Conservation (phyloP, 768 basidiomycete genomes). For the Stropharia rugosoannulata region DNA sequence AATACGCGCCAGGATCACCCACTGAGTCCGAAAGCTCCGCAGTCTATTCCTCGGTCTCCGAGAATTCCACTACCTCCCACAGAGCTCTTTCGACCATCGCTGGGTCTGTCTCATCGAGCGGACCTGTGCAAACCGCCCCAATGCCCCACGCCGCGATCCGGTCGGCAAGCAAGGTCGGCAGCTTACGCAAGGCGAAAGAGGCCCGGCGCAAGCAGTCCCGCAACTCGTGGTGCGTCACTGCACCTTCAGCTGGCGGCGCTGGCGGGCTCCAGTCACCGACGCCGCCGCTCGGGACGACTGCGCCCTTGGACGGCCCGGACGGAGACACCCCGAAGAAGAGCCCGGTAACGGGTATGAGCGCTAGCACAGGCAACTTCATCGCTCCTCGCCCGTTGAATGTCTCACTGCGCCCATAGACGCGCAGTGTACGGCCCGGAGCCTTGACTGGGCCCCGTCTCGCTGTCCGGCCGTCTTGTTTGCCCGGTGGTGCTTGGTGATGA, state of each 20-base stretch:
- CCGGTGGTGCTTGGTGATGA: neutral
- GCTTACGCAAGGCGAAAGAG: conserved; percentile 1
- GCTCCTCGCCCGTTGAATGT: neutral
- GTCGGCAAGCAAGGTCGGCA: conserved; percentile 6
- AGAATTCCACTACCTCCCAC: conserved; percentile 2
- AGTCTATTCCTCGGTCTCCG: conserved; percentile 25
- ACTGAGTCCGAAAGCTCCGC: conserved; percentile 26
- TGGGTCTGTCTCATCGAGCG: conserved; percentile 3
- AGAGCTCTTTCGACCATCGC: conserved; percentile 2
- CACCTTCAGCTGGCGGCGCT: neutral
- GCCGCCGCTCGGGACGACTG: neutral
- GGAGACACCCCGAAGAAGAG: neutral
- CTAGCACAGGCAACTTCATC: neutral
- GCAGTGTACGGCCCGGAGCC: neutral
- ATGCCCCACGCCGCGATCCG: conserved; percentile 9
- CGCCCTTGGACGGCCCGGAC: neutral
- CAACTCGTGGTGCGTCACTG: conserved; percentile 8
- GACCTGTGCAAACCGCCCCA: neutral
- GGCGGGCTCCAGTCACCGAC: neutral
- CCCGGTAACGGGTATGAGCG: neutral
- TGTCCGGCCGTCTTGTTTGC: neutral
- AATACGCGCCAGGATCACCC: conserved; percentile 25
- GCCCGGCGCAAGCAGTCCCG: conserved; percentile 1
- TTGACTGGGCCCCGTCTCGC: neutral
- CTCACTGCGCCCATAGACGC: neutral